These are phyloP conservation scores for Vitis hybrid DNA, from an alignment of 177 flowering plant genomes.

Conservation along the genomic window DNA sequence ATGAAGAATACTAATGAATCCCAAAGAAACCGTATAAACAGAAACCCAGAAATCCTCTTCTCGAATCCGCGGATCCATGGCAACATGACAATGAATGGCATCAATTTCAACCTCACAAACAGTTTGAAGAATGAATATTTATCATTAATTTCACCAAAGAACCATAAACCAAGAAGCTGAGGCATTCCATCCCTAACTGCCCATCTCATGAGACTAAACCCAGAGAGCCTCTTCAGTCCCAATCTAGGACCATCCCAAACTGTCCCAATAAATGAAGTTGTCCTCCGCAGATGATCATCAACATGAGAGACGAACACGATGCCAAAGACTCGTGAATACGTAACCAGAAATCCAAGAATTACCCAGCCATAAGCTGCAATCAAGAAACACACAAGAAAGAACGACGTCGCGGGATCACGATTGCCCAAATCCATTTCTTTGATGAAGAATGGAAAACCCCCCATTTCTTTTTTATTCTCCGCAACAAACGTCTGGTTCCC, in stretches of 20 bases:
- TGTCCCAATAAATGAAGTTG: slow-evolving; percentile 36
- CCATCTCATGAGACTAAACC: slow-evolving; percentile 82
- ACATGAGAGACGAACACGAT: slow-evolving; percentile 62
- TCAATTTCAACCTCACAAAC: slow-evolving; percentile 77
- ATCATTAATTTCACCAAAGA: slow-evolving; percentile 83
- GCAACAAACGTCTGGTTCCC: slow-evolving; percentile 4
- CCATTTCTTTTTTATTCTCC: not conserved
- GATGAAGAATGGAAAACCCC: slow-evolving; percentile 46
- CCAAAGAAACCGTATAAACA: slow-evolving; percentile 62
- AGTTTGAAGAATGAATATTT: slow-evolving; percentile 79
- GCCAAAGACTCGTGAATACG: slow-evolving; percentile 72
- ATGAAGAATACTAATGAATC: slow-evolving; percentile 59
- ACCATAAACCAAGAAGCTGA: slow-evolving; percentile 81
- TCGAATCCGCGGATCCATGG: slow-evolving; percentile 69
- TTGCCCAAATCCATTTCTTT: slow-evolving; percentile 63
- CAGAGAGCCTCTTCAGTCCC: slow-evolving; percentile 73
- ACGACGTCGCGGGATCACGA: slow-evolving; percentile 57
- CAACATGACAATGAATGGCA: slow-evolving; percentile 75
- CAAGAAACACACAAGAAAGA: slow-evolving; percentile 67
- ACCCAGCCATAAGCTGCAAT: slow-evolving; percentile 82
- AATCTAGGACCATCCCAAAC: slow-evolving; percentile 63
- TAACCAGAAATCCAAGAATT: slow-evolving; percentile 74
- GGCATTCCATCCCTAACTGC: slow-evolving; percentile 87
- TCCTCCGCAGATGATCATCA: slow-evolving; percentile 54
- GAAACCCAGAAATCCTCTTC: slow-evolving; percentile 63